Percentiles rank a stretch among this genome's conserved stretches.
Conservation (phyloP, 768 basidiomycete species). For the Xerocomellus amylosporus region DNA sequence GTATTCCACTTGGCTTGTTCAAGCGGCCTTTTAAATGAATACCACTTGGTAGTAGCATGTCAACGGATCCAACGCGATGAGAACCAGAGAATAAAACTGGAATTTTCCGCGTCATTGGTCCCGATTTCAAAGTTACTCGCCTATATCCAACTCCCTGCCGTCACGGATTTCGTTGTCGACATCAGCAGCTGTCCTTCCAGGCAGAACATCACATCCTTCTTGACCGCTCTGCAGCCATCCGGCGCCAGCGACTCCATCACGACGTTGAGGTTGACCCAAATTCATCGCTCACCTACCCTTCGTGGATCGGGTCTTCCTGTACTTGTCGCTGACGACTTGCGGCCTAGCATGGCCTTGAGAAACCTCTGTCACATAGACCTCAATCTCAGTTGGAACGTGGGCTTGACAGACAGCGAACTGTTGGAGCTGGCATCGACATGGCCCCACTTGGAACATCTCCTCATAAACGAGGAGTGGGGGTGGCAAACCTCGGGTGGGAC, state of each 20-base stretch:
- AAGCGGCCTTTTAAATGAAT: slow-evolving; percentile 4
- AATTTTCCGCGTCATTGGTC: background rate
- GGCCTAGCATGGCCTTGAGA: background rate
- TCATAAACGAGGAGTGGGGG: slow-evolving; percentile 8
- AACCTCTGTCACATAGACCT: slow-evolving; percentile 4
- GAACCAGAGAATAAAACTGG: background rate
- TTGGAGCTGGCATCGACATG: slow-evolving; percentile 4
- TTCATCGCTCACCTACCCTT: background rate
- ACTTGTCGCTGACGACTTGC: slow-evolving; percentile 2
- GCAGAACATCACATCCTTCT: background rate
- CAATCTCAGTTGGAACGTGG: slow-evolving; percentile 3
- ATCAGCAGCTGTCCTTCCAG: background rate
- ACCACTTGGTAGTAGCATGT: background rate
- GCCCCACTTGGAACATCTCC: slow-evolving; percentile 3
- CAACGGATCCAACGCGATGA: background rate
- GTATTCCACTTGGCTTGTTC: slow-evolving; percentile 1
- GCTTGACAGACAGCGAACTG: background rate
- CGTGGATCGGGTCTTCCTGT: background rate
- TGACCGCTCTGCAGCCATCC: background rate
- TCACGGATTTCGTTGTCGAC: background rate
- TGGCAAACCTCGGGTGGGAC: slow-evolving; percentile 5
- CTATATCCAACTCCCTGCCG: background rate
- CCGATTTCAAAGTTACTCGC: background rate
- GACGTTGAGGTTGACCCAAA: background rate
- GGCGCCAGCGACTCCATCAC: background rate